Base-by-base conservation (phyloP, 164 flowering plant genomes). In the Taxillus chinensis region DNA sequence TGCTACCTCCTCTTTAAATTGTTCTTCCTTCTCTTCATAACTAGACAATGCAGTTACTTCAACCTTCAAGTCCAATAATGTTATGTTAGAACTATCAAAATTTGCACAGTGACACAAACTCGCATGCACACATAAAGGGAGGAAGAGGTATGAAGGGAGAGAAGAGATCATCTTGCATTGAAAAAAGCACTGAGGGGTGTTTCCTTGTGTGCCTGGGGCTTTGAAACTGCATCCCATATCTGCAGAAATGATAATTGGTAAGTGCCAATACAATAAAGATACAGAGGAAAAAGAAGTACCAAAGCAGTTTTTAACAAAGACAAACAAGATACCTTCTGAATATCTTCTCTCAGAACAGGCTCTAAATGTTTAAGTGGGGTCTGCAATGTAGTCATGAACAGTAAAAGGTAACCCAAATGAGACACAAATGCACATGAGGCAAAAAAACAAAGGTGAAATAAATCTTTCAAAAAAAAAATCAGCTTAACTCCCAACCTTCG, bases 201-300 rank as follows among this genome's bases (percentile, higher is more conserved):
- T 49, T 85, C 84, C 73, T 83, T 83, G 73, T 86, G 97, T 61
- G 89, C 91, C 68, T 83, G 67, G 64, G 97, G 97, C 67, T 87
- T 91, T 27, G 90, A 87, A 78, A 95, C 96, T 61, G 83, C 71
- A 73, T 90, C 93, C 99, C 99, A 95, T 73, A 95, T 95, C 99
- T 95, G 81, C 68, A 66, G 37, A 3, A 10, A 9, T 5, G 40
- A 57, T 27, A 27, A 27, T 27, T 27, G 27, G 27, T 27, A 27
- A 27, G 27, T 27, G 27, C 27, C 27, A 27, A 27, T 27, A 27
- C 27, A 27, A 27, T 27, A 27, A 27, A 27, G 27, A 27, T 27
- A 27, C 27, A 64, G 43, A 60, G 39, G 59, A 66, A 51, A 61
- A 15, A n/a, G 51, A 45, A 1, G 68, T 14, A 62, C 48, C 15